Evolutionary conservation across 2,329 filamentous ascomycete species (phyloP).

Genomic region (Arachnopeziza araneosa): DNA sequence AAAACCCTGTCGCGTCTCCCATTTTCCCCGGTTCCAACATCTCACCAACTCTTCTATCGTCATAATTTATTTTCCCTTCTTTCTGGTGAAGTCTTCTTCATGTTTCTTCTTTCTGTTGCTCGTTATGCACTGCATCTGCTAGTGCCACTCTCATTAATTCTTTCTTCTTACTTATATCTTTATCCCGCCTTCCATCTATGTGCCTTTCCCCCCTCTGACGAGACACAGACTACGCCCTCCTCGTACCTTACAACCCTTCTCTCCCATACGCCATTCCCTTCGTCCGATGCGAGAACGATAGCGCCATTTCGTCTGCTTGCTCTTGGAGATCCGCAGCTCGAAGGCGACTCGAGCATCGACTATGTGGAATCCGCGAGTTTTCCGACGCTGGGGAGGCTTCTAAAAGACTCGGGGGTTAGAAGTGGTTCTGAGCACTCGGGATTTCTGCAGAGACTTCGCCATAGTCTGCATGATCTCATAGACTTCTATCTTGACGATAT

Average conservation of each 20-base stretch:
- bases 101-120: conserved; percentile 29
- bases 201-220: conserved; percentile 57
- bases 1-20: not conserved
- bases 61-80: not conserved
- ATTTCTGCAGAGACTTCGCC: conserved; percentile 44
- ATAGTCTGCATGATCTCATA: conserved; percentile 51
- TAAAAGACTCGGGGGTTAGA: conserved; percentile 13
- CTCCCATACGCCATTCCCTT: conserved; percentile 20
- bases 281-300: conserved; percentile 22
- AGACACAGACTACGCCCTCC: conserved; percentile 15
- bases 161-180: conserved; percentile 76
- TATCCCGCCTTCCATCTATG: conserved; percentile 80
- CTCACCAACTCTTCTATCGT: not conserved
- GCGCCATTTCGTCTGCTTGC: conserved; percentile 84
- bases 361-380: conserved; percentile 47
- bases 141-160: conserved; percentile 61
- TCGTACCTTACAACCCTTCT: conserved; percentile 25
- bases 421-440: conserved; percentile 22
- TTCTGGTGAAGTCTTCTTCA: conserved; percentile 26
- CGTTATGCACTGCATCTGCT: conserved; percentile 39
- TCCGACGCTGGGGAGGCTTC: conserved; percentile 43
- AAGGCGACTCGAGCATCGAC: conserved; percentile 82
- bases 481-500: conserved; percentile 64
- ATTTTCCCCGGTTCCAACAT: not conserved
- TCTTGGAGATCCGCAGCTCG: conserved; percentile 87